A percentile compares a stretch with the other conserved stretches of the same genome.
These are phyloP conservation scores for Aspergillus neoniger DNA, from an alignment of 2,329 filamentous ascomycete genomes.

Conservation along the genomic window DNA sequence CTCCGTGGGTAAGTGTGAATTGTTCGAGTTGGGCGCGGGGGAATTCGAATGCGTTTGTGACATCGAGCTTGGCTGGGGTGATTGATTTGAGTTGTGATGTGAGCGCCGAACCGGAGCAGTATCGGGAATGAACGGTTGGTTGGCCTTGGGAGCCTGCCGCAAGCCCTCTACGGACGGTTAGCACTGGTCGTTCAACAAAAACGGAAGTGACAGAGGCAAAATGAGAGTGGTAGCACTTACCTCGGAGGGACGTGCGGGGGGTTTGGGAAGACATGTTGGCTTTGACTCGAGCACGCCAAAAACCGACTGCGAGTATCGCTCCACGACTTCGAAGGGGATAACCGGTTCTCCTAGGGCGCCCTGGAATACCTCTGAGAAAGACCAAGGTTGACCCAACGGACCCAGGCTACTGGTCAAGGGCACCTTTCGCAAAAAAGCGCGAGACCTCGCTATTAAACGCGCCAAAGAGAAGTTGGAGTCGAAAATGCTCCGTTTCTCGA, in stretches of 20 bases:
- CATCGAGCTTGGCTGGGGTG: constrained; percentile 36
- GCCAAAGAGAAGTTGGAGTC: neutral
- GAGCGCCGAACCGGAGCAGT: constrained; percentile 41
- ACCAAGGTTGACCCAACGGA: neutral
- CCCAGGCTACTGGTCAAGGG: neutral
- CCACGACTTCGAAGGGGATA: neutral
- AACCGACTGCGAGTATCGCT: neutral
- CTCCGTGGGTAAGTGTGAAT: constrained; percentile 33
- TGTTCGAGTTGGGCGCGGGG: constrained; percentile 32
- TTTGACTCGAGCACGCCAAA: constrained; percentile 1
- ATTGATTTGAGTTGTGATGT: constrained; percentile 30
- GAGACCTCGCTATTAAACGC: neutral
- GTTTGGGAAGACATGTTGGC: constrained; percentile 26
- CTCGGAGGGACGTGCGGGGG: constrained; percentile 32
- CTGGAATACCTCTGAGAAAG: neutral
- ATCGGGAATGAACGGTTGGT: constrained; percentile 44
- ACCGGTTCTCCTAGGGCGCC: neutral
- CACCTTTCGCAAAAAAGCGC: neutral
- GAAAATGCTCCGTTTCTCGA: neutral
- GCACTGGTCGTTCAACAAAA: constrained; percentile 1
- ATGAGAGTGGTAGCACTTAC: constrained; percentile 18
- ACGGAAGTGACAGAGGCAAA: neutral
- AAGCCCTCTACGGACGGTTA: constrained; percentile 37
- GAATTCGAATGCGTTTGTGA: constrained; percentile 31
- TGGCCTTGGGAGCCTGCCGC: constrained; percentile 42